A percentile compares a stretch with the other conserved stretches of the same genome.
Conservation (phyloP, 306 rosid genomes). For the Glycine tomentella region DNA sequence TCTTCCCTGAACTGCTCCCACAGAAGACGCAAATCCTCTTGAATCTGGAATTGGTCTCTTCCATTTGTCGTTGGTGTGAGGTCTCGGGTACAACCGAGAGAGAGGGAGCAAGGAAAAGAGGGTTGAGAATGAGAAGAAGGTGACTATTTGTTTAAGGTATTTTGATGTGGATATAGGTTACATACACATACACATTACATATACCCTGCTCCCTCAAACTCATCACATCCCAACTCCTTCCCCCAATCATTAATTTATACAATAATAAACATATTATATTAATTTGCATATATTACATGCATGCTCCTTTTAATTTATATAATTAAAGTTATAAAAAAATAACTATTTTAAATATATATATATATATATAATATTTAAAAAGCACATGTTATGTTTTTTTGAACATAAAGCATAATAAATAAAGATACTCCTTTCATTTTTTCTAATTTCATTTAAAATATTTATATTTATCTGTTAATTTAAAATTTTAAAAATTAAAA, state of each 20-base stretch:
- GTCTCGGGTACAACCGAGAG: neutral
- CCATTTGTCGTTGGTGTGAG: slow-evolving; percentile 52
- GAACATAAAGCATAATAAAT: too few relatives aligned
- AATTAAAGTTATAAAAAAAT: too few relatives aligned
- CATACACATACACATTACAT: neutral
- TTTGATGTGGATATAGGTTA: neutral
- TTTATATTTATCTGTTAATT: too few relatives aligned
- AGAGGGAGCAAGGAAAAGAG: too few relatives aligned
- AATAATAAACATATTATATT: neutral
- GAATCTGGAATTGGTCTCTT: slow-evolving; percentile 81
- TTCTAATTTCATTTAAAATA: too few relatives aligned
- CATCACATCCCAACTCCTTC: slow-evolving; percentile 1
- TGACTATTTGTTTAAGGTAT: slow-evolving; percentile 21
- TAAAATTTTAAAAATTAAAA: too few relatives aligned
- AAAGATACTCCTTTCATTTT: too few relatives aligned
- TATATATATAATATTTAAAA: neutral
- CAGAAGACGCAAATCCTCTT: slow-evolving; percentile 92
- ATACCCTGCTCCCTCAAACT: neutral
- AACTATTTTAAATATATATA: neutral
- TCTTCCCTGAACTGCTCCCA: slow-evolving; percentile 98
- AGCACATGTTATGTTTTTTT: neutral
- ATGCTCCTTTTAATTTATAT: neutral
- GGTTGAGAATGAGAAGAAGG: slow-evolving; percentile 16
- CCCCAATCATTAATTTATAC: neutral
- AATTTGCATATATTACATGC: neutral